Conservation (phyloP, 2,329 filamentous ascomycete species). For the Venturia asperata region DNA sequence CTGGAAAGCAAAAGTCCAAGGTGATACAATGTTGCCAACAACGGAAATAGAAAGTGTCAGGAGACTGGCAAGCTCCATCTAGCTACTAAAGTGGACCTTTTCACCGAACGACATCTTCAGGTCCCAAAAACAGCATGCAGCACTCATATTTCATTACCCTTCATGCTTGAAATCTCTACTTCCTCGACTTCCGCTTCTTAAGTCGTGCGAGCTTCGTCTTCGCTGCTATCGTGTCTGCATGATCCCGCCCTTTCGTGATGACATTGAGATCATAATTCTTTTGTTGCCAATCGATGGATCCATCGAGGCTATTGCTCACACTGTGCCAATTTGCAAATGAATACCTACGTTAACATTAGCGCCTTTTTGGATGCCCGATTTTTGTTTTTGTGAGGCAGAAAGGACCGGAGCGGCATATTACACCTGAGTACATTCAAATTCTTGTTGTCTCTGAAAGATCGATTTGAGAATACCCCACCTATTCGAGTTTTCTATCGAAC, state of each 20-base stretch:
- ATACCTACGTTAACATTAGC: constrained; percentile 6
- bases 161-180: background rate
- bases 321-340: constrained; percentile 17
- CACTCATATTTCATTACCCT: background rate
- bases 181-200: constrained; percentile 6
- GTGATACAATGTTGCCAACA: background rate
- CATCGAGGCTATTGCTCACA: constrained; percentile 5
- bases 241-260: constrained; percentile 15
- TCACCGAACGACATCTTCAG: background rate
- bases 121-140: background rate
- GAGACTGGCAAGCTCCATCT: background rate
- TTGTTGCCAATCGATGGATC: constrained; percentile 17
- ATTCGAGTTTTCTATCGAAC: background rate
- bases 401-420: background rate
- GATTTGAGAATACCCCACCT: background rate
- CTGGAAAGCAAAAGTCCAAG: background rate
- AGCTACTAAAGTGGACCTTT: no score
- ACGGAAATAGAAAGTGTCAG: background rate
- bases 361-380: background rate
- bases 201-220: background rate
- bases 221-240: constrained; percentile 15
- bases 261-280: constrained; percentile 14
- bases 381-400: background rate
- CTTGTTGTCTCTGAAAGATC: background rate
- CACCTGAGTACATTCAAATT: background rate